phyloP scores from a whole-genome alignment of 257 asterid genomes.

The Ocimum tenuiflorum region DNA sequence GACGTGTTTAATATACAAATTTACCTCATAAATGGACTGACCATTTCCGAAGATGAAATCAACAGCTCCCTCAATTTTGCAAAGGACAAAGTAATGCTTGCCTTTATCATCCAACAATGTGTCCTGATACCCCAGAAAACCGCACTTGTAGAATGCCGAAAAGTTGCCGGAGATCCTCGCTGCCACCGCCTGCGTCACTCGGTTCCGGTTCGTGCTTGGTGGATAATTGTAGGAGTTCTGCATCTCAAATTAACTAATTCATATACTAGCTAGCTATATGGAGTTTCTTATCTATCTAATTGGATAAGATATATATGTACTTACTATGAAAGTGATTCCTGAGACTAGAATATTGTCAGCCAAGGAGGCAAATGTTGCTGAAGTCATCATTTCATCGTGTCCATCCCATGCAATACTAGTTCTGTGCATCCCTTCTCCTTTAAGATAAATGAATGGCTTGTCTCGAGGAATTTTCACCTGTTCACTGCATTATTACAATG shows the following conservation, averaged over 20 bases:
- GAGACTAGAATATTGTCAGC: conserved; percentile 38
- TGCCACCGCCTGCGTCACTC: conserved; percentile 38
- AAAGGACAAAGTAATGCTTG: conserved; percentile 49
- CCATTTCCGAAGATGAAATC: conserved; percentile 82
- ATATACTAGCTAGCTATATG: too few relatives aligned
- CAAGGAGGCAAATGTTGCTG: conserved; percentile 32
- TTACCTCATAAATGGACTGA: conserved; percentile 72
- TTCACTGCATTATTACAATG: conserved; percentile 23
- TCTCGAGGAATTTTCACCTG: conserved; percentile 29
- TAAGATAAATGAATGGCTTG: conserved; percentile 36
- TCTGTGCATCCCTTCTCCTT: conserved; percentile 33
- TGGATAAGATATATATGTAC: too few relatives aligned
- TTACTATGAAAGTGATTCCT: conserved; percentile 30
- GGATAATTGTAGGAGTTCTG: conserved; percentile 68
- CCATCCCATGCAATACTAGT: conserved; percentile 33
- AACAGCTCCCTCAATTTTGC: conserved; percentile 57
- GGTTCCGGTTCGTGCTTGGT: conserved; percentile 12
- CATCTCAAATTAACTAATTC: too few relatives aligned
- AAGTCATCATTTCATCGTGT: conserved; percentile 11
- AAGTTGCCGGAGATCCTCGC: conserved; percentile 54
- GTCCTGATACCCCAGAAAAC: conserved; percentile 59
- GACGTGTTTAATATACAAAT: too few relatives aligned
- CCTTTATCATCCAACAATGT: conserved; percentile 69
- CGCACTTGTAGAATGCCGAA: conserved; percentile 40
- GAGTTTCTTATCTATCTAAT: too few relatives aligned